These are phyloP conservation scores for Cyclotella choctawhatcheeana DNA, from an alignment of 108 stramenopile species.

Conservation along the genomic window DNA sequence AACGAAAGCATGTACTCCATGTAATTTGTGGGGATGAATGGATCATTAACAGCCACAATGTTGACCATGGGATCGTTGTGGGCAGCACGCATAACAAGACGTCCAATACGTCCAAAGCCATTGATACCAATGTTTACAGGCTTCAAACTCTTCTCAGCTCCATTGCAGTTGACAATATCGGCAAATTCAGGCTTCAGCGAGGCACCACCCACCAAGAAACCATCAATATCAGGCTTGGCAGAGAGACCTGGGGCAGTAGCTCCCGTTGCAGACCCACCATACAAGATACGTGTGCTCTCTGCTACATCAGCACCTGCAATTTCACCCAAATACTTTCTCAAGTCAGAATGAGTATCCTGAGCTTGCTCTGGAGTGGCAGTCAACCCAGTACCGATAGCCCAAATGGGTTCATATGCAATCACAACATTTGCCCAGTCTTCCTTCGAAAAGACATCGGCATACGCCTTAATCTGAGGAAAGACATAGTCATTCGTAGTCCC, in stretches of 20 bases:
- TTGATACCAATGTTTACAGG: constrained; percentile 85
- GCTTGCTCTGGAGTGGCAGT: constrained; percentile 97
- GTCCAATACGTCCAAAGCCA: constrained; percentile 92
- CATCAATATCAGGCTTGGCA: constrained; percentile 97
- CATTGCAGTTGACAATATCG: constrained; percentile 93
- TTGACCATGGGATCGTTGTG: constrained; percentile 42
- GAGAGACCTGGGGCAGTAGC: constrained; percentile 93
- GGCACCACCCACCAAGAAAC: constrained; percentile 99
- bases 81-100: constrained; percentile 85
- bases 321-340: constrained; percentile 86
- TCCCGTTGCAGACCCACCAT: constrained; percentile 94
- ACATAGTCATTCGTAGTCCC: constrained; percentile 98
- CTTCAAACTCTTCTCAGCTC: constrained; percentile 60
- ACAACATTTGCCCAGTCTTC: constrained; percentile 90
- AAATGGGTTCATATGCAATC: constrained; percentile 96
- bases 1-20: constrained; percentile 97
- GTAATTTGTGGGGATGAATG: constrained; percentile 83
- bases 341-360: constrained; percentile 91
- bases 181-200: constrained; percentile 97
- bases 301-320: constrained; percentile 90
- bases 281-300: constrained; percentile 87
- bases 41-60: constrained; percentile 95
- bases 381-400: constrained; percentile 99
- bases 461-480: constrained; percentile 96
- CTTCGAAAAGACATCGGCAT: constrained; percentile 87